Evolutionary conservation across 179 eudicot species (phyloP), one percentile per base, ranked within the genome.

Genomic region (Patellifolia procumbens): DNA sequence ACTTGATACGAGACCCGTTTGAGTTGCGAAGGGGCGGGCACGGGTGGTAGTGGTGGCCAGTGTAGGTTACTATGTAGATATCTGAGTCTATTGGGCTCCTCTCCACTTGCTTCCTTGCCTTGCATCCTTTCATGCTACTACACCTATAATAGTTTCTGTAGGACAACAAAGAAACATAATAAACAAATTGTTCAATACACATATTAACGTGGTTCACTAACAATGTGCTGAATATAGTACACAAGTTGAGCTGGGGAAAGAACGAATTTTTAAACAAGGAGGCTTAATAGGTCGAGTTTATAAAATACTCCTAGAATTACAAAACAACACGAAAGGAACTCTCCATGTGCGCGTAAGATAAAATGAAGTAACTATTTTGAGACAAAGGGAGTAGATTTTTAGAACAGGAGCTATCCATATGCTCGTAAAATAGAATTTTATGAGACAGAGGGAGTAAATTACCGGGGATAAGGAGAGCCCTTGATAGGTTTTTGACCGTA

Each of bases 51-150:
- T 93, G 98, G 16, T 84, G 79, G 17, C 92, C 89, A 9, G 83
- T 62, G 84, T 88, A 91, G 37, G 94, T 84, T 60, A 93, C 92
- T 0, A 90, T 51, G 73, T 79, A 91, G 20, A 70, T 73, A 24
- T 77, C 70, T 10, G 90, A 83, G 59, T 93, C 88, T 0, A 69
- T 32, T 12, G 86, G 83, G 85, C 87, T 88, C 53, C 87, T 78
- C 87, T 93, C 96, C 82, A 93, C 97, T 73, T 88, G 94, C 76
- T 87, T 93, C 83, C 89, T 85, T 20, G 98, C 98, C 12, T 73
- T 70, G 61, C 97, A 91, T 20, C 86, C 91, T 76, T 89, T 91
- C 5, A 79, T 74, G 39, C 88, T 93, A 78, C 96, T 93, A 64
- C 97, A 93, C 67, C 89, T 87, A 68, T 91, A 93, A 80, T 93